Percentiles rank a stretch among this genome's conserved stretches.
Conservation (phyloP, 352 stramenopile genomes). For the Pythium vanterpoolii region DNA sequence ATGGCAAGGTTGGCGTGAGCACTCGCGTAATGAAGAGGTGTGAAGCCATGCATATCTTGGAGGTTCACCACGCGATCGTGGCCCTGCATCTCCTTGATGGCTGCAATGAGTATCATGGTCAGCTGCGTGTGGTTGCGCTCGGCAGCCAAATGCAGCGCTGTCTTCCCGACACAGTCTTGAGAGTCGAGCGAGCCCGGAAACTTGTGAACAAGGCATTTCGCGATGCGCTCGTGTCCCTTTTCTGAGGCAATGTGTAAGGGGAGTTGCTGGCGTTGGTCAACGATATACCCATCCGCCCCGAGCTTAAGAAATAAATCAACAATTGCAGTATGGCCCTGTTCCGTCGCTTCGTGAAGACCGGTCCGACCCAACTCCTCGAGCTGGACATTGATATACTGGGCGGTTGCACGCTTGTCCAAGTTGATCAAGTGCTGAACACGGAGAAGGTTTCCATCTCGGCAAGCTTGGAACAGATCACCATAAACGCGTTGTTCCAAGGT, state of each 20-base stretch:
- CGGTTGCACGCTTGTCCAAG: slow-evolving; percentile 46
- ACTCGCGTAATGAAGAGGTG: slow-evolving; percentile 53
- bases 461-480: slow-evolving; percentile 50
- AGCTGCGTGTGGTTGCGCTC: slow-evolving; percentile 37
- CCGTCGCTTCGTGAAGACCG: slow-evolving; percentile 52
- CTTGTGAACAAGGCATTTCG: slow-evolving; percentile 38
- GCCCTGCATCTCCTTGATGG: slow-evolving; percentile 20
- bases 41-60: slow-evolving; percentile 54
- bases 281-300: slow-evolving; percentile 44
- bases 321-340: slow-evolving; percentile 53
- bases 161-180: slow-evolving; percentile 41
- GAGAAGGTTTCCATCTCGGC: slow-evolving; percentile 48
- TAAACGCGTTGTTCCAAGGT: slow-evolving; percentile 49
- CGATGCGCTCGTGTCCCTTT: slow-evolving; percentile 51
- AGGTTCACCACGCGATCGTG: slow-evolving; percentile 23
- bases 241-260: slow-evolving; percentile 44
- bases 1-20: slow-evolving; percentile 30
- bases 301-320: slow-evolving; percentile 61
- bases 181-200: slow-evolving; percentile 35
- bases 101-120: slow-evolving; percentile 28
- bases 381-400: slow-evolving; percentile 48
- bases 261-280: slow-evolving; percentile 42
- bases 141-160: slow-evolving; percentile 44
- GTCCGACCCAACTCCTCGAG: slow-evolving; percentile 40
- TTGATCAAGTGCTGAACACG: slow-evolving; percentile 54